Evolutionary conservation across 148 eudicot species (phyloP).

Genomic region (Persicaria tinctoria): DNA sequence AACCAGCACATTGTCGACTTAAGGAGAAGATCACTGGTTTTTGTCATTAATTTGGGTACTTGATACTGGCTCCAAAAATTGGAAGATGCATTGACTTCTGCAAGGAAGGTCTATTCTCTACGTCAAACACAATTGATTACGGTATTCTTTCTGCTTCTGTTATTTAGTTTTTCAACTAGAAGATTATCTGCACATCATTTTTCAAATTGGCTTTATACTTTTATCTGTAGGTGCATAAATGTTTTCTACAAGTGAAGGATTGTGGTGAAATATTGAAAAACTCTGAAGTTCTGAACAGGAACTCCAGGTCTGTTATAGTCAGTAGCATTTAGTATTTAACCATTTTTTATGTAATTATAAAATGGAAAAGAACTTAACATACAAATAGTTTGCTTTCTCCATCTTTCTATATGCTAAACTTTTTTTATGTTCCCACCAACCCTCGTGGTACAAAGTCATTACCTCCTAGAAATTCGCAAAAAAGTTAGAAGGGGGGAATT

Average conservation of each 20-base stretch:
- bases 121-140: constrained; percentile 13
- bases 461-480: too few relatives aligned
- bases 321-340: neutral
- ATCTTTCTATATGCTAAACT: too few relatives aligned
- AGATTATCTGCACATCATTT: neutral
- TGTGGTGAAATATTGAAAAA: constrained; percentile 57
- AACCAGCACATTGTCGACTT: constrained; percentile 41
- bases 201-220: neutral
- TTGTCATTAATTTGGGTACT: neutral
- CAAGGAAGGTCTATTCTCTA: constrained; percentile 12
- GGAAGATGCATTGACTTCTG: constrained; percentile 16
- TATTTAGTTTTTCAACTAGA: neutral
- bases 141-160: constrained; percentile 7
- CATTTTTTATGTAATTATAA: too few relatives aligned
- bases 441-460: too few relatives aligned
- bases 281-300: constrained; percentile 65
- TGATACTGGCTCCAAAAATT: constrained; percentile 9
- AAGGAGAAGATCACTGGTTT: constrained; percentile 45
- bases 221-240: constrained; percentile 49
- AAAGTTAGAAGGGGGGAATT: too few relatives aligned
- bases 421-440: too few relatives aligned
- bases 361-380: too few relatives aligned
- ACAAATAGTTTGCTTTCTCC: too few relatives aligned
- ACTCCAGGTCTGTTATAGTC: constrained; percentile 50
- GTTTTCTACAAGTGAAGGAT: constrained; percentile 51